phyloP scores from a whole-genome alignment of 1,139 yeast species.

The Scheffersomyces titani region DNA sequence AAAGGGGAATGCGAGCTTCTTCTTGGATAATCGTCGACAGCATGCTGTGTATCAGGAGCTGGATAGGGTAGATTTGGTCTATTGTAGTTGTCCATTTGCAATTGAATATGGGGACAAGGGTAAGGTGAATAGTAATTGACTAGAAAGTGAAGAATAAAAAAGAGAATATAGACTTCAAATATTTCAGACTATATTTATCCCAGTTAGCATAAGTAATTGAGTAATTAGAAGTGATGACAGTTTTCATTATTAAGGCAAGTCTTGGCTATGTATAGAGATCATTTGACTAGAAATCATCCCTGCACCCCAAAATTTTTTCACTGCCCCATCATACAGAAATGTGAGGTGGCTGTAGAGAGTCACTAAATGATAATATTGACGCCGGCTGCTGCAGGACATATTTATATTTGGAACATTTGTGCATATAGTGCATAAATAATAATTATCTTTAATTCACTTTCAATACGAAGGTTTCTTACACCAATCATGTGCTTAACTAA shows the following conservation, averaged over 20 bases:
- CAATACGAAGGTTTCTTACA: slow-evolving; percentile 3
- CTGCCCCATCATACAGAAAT: background rate
- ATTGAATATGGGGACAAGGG: background rate
- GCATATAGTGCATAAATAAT: background rate
- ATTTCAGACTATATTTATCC: background rate
- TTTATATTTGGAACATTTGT: background rate
- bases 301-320: background rate
- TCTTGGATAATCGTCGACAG: background rate
- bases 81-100: background rate
- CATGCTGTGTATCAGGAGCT: background rate
- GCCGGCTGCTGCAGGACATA: background rate
- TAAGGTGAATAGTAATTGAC: background rate
- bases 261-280: background rate
- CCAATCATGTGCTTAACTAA: background rate
- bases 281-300: background rate
- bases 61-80: background rate
- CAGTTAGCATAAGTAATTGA: no score
- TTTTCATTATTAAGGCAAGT: background rate
- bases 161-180: background rate
- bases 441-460: background rate
- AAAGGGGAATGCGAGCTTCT: background rate
- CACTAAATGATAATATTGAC: background rate
- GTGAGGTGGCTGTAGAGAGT: background rate
- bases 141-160: no score
- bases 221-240: background rate